Evolutionary conservation across 495 filamentous ascomycete species (phyloP), one percentile per base, ranked within the genome.

Genomic region (Cercophora scortea): DNA sequence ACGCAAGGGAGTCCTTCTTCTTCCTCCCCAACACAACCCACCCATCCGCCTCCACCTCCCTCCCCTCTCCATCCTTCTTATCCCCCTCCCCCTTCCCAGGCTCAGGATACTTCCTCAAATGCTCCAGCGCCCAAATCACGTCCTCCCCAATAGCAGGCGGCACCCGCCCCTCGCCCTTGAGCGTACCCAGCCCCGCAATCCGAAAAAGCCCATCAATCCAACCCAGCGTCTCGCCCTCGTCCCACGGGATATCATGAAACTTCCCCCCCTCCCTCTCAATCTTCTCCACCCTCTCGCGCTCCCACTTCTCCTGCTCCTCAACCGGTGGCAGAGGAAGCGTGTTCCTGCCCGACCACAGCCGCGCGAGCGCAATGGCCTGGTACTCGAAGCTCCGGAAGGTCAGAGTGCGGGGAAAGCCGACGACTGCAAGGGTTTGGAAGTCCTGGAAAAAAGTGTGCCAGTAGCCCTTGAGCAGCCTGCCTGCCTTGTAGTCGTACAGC

Each of bases 311-410:
- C 54, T 74, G 70, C 50, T 71, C 68, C 10, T 46, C 52, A 0
- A 59, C 8, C 0, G 61, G 19, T 0, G 74, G 73, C 25, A 79
- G 55, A 11, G 58, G 40, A 8, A 19, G 19, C 4, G 53, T 41
- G 36, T 70, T 61, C 11, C 75, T 61, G 0, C 62, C 61, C 3
- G 71, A 51, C 55, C 71, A 77, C 9, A 77, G 50, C 8, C 75
- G 67, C 3, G 75, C 74, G 1, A 77, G 60, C 0, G 74, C 73
- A 35, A 77, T 60, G 32, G 74, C 74, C 46, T 79, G 75, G 62
- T 77, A 79, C 55, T 79, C 74, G 57, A 77, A 79, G 41, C 65
- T 67, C 7, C 74, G 60, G 55, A 77, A 79, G 1, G 75, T 77
- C 8, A 79, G 60, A 0, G 65, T 67, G 8, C 72, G 64, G 7